Conservation (phyloP, 192 early-diverging fungal genomes). For the Mortierella alpina region DNA sequence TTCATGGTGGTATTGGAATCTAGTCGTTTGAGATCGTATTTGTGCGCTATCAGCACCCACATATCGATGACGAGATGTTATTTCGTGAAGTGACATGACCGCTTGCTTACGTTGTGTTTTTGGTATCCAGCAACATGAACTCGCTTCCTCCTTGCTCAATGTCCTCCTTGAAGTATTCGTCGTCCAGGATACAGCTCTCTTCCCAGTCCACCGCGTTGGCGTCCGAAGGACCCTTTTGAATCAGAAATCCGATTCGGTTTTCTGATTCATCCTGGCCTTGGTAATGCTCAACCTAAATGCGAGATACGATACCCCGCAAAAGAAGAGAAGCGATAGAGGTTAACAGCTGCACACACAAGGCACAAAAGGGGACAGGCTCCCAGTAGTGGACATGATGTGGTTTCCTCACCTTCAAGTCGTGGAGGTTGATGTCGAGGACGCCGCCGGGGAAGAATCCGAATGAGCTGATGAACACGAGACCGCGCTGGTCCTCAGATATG, state of each 20-base stretch:
- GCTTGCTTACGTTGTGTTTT: constrained; percentile 15
- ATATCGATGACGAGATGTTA: neutral
- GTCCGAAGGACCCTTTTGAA: constrained; percentile 21
- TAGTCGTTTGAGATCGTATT: neutral
- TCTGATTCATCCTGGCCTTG: constrained; percentile 21
- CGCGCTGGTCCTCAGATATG: constrained; percentile 51
- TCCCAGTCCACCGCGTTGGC: constrained; percentile 42
- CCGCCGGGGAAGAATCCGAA: constrained; percentile 65
- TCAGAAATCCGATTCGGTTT: constrained; percentile 33
- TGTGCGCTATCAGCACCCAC: neutral
- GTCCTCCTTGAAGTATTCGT: constrained; percentile 53
- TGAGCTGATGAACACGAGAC: constrained; percentile 48
- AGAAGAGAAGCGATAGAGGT: neutral
- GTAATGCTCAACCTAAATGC: constrained; percentile 25
- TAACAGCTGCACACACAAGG: neutral
- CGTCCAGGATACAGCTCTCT: constrained; percentile 56
- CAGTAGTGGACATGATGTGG: neutral
- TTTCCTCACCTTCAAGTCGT: constrained; percentile 49
- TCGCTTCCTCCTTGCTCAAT: constrained; percentile 43
- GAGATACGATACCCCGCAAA: neutral
- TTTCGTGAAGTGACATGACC: neutral
- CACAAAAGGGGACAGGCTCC: neutral
- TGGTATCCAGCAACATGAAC: constrained; percentile 21
- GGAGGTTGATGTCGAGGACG: constrained; percentile 47
- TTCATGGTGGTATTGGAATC: constrained; percentile 39